Evolutionary conservation across 805 yeast genomes (phyloP), one percentile per base, ranked within the genome.

Genomic region (Lachancea cidri): DNA sequence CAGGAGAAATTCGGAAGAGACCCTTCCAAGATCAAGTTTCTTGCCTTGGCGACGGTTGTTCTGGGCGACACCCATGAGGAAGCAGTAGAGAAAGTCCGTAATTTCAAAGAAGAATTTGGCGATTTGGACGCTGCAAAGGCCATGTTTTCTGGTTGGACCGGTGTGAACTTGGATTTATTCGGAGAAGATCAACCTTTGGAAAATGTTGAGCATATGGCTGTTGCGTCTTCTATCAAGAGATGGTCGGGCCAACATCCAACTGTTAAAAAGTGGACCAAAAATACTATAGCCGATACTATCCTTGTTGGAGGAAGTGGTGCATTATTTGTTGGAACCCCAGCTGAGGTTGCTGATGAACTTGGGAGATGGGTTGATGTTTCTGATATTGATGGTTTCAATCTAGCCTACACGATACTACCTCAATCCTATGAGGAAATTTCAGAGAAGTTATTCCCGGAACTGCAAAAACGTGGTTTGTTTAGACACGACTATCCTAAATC

Each of bases 351-450:
- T 5, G 69, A 69, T 39, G 59, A 60, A 44, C 56, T 70, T 27
- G 67, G 67, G 42, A 42, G 52, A 33, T 71, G 70, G 67, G 67
- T 64, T 5, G 62, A 62, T 9, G 54, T 58, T 17, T 57, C 66
- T 14, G 71, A 62, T 35, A 59, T 70, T 17, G 75, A 70, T 45
- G 74, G 74, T 0, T 68, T 70, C 48, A 70, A 70, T 42, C 50
- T 70, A 34, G 60, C 65, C 2, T 63, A 67, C 45, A 64, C 71
- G 1, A 54, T 65, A 7, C 48, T 57, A 16, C 71, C 70, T 17
- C 67, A 63, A 3, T 48, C 66, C 4, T 58, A 64, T 35, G 66
- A 64, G 43, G 71, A 70, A 11, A 47, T 69, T 32, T 66, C 66
- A 18, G 62, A 67, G 9, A 45, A 45, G 24, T 49, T 67, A 32